Percentiles rank a stretch among this genome's conserved stretches.
Conservation (phyloP, 805 yeast species). For the Brettanomyces sp. region DNA sequence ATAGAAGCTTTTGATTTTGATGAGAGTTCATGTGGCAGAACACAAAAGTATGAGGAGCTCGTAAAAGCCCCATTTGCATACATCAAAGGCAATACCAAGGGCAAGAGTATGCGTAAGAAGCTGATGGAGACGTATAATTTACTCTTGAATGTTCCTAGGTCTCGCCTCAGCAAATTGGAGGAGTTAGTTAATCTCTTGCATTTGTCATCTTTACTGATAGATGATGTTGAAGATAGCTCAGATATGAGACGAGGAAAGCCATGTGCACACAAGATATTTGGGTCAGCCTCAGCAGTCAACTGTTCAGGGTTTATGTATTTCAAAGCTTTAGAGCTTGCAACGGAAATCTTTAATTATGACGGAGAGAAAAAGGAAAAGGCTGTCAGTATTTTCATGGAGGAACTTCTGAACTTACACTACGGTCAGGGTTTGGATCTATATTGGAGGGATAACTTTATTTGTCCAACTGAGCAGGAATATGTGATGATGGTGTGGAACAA, state of each 20-base stretch:
- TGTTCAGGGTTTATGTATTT: conserved; percentile 79
- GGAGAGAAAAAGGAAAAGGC: conserved; percentile 16
- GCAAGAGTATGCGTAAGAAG: conserved; percentile 45
- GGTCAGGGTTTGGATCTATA: conserved; percentile 88
- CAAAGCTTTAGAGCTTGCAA: conserved; percentile 44
- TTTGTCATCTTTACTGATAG: conserved; percentile 61
- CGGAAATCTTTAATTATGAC: conserved; percentile 19
- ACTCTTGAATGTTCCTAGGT: conserved; percentile 35
- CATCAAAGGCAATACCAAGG: conserved; percentile 36
- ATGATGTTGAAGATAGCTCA: conserved; percentile 83
- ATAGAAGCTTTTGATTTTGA: not conserved
- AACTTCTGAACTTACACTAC: conserved; percentile 69
- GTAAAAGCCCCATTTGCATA: conserved; percentile 39
- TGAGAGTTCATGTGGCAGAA: too few species aligned
- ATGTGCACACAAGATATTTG: conserved; percentile 70
- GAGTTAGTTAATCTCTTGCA: conserved; percentile 52
- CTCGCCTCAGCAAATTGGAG: conserved; percentile 30
- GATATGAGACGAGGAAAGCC: conserved; percentile 65
- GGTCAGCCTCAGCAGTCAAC: conserved; percentile 73
- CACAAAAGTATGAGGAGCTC: too few species aligned
- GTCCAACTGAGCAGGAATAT: conserved; percentile 60
- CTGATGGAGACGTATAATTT: conserved; percentile 45
- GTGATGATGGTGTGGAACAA: conserved; percentile 75
- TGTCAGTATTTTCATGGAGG: conserved; percentile 48
- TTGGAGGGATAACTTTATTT: conserved; percentile 64